Evolutionary conservation across 306 rosid species (phyloP).

Genomic region (Ammopiptanthus mongolicus): DNA sequence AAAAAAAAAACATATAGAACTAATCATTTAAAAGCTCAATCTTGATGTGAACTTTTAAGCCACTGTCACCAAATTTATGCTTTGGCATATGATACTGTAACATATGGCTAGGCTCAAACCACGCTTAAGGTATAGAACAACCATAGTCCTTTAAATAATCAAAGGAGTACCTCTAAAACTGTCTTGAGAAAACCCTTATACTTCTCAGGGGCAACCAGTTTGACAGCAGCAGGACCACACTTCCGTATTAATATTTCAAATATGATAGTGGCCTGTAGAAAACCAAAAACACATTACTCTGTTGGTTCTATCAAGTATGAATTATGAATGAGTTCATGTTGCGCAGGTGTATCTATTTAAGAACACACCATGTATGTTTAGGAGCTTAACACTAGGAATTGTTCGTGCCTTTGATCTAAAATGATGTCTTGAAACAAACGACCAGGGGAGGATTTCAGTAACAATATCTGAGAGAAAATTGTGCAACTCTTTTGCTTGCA

Average conservation of each 20-base stretch:
- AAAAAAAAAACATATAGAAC: too few relatives aligned
- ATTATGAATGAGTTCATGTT: background rate
- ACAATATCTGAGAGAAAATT: constrained; percentile 55
- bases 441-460: constrained; percentile 68
- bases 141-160: background rate
- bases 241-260: constrained; percentile 76
- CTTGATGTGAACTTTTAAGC: constrained; percentile 1
- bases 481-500: constrained; percentile 59
- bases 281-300: background rate
- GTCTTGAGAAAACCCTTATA: constrained; percentile 58
- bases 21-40: background rate
- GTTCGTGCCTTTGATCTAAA: constrained; percentile 73
- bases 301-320: background rate
- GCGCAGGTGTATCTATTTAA: background rate
- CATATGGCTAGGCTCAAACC: background rate
- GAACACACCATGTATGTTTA: background rate
- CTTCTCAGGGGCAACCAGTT: constrained; percentile 59
- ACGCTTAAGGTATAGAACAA: background rate
- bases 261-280: constrained; percentile 62
- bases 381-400: constrained; percentile 6
- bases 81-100: constrained; percentile 3
- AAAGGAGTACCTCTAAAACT: constrained; percentile 55
- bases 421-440: constrained; percentile 78
- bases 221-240: constrained; percentile 74
- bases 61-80: background rate